Percentiles rank a stretch among this genome's conserved stretches.
phyloP scores from a whole-genome alignment of 805 yeast genomes.

The Monosporozyma yasuniensis region DNA sequence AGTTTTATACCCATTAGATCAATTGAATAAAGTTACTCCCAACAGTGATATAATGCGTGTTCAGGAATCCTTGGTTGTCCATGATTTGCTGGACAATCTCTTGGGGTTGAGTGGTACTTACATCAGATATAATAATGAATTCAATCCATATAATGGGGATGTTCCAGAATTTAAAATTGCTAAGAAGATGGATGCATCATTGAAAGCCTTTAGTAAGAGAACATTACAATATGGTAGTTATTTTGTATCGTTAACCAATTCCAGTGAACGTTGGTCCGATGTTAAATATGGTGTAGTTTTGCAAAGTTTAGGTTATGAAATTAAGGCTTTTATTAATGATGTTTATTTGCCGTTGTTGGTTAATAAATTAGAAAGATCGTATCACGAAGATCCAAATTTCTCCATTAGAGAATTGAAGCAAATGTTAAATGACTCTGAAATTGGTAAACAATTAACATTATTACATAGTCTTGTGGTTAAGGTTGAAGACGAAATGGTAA shows the following conservation, averaged over 20 bases:
- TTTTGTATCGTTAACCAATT: conserved; percentile 49
- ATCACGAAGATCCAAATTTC: conserved; percentile 40
- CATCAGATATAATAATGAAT: conserved; percentile 57
- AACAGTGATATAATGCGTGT: conserved; percentile 35
- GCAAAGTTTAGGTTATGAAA: conserved; percentile 60
- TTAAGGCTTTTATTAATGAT: conserved; percentile 38
- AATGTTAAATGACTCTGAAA: conserved; percentile 31
- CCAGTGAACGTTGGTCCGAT: conserved; percentile 49
- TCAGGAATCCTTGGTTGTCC: conserved; percentile 66
- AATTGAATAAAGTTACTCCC: conserved; percentile 19
- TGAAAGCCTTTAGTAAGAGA: conserved; percentile 59
- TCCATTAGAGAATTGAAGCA: conserved; percentile 54
- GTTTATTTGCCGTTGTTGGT: conserved; percentile 30
- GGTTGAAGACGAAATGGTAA: conserved; percentile 41
- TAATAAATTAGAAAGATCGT: conserved; percentile 44
- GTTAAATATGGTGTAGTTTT: conserved; percentile 58
- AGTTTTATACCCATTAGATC: conserved; percentile 38
- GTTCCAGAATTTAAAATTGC: conserved; percentile 64
- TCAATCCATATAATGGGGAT: conserved; percentile 38
- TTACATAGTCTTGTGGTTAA: conserved; percentile 47
- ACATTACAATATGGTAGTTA: conserved; percentile 55
- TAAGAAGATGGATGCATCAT: conserved; percentile 61
- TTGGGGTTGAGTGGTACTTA: conserved; percentile 72
- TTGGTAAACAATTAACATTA: conserved; percentile 39
- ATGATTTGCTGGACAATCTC: conserved; percentile 61